Conservation (phyloP, 345 rosid genomes). For the Brassica rapa region DNA sequence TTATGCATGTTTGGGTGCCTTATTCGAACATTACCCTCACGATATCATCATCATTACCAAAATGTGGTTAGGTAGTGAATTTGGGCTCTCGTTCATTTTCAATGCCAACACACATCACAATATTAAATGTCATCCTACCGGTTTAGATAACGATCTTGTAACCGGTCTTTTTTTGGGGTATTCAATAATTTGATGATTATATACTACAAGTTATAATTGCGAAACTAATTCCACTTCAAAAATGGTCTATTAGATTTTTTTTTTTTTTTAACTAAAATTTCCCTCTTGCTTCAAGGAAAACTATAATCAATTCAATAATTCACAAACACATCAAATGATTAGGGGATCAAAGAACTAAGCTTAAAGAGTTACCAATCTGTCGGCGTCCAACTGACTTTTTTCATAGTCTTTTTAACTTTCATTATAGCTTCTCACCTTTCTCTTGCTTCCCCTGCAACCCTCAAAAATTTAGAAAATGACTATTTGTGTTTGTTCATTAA, state of each 20-base stretch:
- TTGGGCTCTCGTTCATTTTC: not conserved
- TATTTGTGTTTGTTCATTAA: not conserved
- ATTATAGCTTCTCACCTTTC: conserved; percentile 36
- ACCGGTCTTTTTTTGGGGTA: not conserved
- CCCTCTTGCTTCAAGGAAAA: conserved; percentile 40
- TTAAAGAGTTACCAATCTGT: conserved; percentile 36
- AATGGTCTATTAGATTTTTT: not conserved
- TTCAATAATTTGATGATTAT: not conserved
- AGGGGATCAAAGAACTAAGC: conserved; percentile 26
- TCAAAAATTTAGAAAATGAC: not conserved
- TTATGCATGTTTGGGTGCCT: too few species aligned
- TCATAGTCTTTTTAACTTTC: conserved; percentile 22
- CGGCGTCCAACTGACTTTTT: conserved; percentile 26
- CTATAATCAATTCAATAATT: conserved; percentile 23
- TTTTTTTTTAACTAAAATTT: not conserved
- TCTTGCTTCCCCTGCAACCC: conserved; percentile 34
- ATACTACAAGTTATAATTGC: not conserved
- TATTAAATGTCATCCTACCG: not conserved
- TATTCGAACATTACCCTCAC: too few species aligned
- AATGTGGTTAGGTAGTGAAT: not conserved
- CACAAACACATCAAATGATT: conserved; percentile 31
- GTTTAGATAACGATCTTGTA: not conserved
- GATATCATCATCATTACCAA: not conserved
- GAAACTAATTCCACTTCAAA: not conserved
- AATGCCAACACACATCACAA: not conserved